Conservation (phyloP, 1,139 yeast species). For the Candida glucosophila region DNA sequence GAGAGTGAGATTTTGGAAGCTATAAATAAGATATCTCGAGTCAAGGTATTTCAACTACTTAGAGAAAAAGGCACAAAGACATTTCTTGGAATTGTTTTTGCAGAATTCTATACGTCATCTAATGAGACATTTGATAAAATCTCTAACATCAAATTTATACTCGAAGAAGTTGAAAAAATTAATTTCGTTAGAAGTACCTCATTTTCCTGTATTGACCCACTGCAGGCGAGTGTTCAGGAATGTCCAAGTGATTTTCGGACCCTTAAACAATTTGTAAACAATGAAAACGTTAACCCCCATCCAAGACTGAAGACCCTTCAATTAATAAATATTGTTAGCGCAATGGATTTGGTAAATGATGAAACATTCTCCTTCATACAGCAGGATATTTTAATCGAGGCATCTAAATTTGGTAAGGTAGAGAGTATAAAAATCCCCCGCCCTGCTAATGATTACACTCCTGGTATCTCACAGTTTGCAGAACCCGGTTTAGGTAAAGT, state of each 20-base stretch:
- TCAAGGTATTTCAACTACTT: conserved; percentile 22
- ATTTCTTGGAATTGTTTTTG: conserved; percentile 32
- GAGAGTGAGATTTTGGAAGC: conserved; percentile 19
- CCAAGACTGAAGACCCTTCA: conserved; percentile 51
- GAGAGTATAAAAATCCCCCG: conserved; percentile 54
- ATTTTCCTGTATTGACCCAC: conserved; percentile 26
- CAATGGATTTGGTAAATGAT: conserved; percentile 53
- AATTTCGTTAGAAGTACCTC: conserved; percentile 16
- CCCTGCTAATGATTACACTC: conserved; percentile 45
- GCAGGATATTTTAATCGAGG: conserved; percentile 46
- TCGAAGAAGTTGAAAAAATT: conserved; percentile 9
- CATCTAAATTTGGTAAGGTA: conserved; percentile 45
- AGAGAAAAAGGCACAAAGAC: conserved; percentile 30
- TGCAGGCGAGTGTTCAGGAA: conserved; percentile 27
- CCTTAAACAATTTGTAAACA: conserved; percentile 24
- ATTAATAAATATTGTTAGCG: conserved; percentile 56
- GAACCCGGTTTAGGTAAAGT: conserved; percentile 65
- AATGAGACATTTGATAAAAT: conserved; percentile 7
- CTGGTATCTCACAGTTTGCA: conserved; percentile 34
- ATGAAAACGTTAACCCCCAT: conserved; percentile 27
- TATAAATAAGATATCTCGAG: conserved; percentile 14
- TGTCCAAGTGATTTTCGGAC: conserved; percentile 24
- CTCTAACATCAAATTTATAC: conserved; percentile 9
- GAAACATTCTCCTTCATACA: conserved; percentile 40
- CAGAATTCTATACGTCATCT: conserved; percentile 21